Evolutionary conservation across 768 basidiomycete species (phyloP).

Genomic region (Candolleomyces eurysporus): DNA sequence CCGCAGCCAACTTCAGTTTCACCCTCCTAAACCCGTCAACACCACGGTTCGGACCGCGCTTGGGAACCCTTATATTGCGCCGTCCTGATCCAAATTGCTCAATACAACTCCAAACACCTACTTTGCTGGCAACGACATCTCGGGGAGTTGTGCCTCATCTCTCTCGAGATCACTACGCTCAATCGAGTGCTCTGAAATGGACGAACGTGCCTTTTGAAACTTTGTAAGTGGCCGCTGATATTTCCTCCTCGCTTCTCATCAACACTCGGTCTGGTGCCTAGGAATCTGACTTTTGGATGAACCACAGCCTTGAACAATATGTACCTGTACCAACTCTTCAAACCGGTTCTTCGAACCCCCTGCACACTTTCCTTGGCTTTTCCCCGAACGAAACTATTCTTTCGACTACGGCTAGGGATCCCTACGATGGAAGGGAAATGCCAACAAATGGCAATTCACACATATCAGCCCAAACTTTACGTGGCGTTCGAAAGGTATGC

Average conservation of each 20-base stretch:
- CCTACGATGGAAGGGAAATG: slow-evolving; percentile 61
- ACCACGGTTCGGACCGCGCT: slow-evolving; percentile 31
- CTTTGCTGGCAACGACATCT: slow-evolving; percentile 59
- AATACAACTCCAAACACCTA: slow-evolving; percentile 57
- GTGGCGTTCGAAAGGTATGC: slow-evolving; percentile 71
- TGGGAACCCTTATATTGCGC: slow-evolving; percentile 28
- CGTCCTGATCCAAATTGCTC: slow-evolving; percentile 14
- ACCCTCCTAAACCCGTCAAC: slow-evolving; percentile 10
- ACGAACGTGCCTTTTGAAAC: slow-evolving; percentile 75
- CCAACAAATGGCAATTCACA: slow-evolving; percentile 66
- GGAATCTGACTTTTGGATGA: slow-evolving; percentile 2
- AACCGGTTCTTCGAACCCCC: slow-evolving; percentile 35
- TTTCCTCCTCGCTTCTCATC: neutral
- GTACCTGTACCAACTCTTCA: slow-evolving; percentile 69
- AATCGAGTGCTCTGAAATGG: slow-evolving; percentile 53
- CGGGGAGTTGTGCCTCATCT: slow-evolving; percentile 76
- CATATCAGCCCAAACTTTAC: slow-evolving; percentile 55
- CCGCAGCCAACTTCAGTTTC: slow-evolving; percentile 8
- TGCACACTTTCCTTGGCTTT: slow-evolving; percentile 70
- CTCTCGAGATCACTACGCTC: slow-evolving; percentile 55
- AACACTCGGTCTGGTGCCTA: neutral
- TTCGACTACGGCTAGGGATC: slow-evolving; percentile 64
- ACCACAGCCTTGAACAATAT: slow-evolving; percentile 53
- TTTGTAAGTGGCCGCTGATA: slow-evolving; percentile 53
- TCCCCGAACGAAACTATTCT: slow-evolving; percentile 45